Evolutionary conservation across 331 rosid genomes (phyloP).

Genomic region (Saraca asoca): DNA sequence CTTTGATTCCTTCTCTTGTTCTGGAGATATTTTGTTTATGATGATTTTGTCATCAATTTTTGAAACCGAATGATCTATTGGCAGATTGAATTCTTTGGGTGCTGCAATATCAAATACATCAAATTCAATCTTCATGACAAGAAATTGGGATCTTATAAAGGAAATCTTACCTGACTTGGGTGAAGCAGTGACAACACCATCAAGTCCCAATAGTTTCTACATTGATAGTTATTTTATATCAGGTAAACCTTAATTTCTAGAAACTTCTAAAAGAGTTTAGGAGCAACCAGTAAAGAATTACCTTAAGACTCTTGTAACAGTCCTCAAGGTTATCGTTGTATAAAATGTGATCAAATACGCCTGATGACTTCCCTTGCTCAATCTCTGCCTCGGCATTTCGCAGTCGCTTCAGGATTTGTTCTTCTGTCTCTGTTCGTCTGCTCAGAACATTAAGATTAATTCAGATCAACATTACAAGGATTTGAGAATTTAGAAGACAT

Average conservation of each 20-base stretch:
- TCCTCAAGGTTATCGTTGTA: constrained; percentile 78
- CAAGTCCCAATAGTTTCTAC: constrained; percentile 76
- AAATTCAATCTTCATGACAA: constrained; percentile 12
- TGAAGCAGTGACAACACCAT: constrained; percentile 40
- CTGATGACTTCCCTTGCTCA: constrained; percentile 70
- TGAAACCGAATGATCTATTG: constrained; percentile 51
- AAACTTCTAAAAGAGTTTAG: background rate
- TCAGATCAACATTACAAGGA: constrained; percentile 23
- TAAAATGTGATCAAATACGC: constrained; percentile 67
- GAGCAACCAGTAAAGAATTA: constrained; percentile 33
- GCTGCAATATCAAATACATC: constrained; percentile 37
- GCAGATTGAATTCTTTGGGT: constrained; percentile 54
- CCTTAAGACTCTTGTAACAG: constrained; percentile 74
- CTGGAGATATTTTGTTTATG: constrained; percentile 52
- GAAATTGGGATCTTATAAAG: background rate
- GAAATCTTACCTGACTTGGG: constrained; percentile 54
- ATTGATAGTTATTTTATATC: constrained; percentile 32
- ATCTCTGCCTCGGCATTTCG: constrained; percentile 81
- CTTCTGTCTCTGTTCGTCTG: constrained; percentile 94
- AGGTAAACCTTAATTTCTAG: constrained; percentile 11
- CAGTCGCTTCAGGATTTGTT: constrained; percentile 84
- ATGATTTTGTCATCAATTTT: constrained; percentile 60
- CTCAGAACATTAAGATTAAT: constrained; percentile 30
- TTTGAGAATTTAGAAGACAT: constrained; percentile 17
- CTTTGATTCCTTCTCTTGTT: constrained; percentile 51